phyloP scores from a whole-genome alignment of 352 stramenopile species.

The Plasmopara viticola region DNA sequence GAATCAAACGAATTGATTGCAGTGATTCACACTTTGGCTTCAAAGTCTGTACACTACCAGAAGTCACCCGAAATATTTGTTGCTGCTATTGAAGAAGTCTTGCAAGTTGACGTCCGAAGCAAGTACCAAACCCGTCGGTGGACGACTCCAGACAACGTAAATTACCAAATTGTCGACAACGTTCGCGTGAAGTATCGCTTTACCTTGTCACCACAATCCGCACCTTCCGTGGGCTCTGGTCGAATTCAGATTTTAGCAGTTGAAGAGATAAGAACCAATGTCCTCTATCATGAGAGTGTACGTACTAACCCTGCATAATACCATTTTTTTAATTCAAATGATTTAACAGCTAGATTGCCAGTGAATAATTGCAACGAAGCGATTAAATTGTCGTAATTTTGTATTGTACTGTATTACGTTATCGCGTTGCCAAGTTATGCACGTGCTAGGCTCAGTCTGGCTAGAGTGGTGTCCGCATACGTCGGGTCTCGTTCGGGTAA shows the following conservation, averaged over 20 bases:
- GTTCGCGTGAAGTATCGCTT: slow-evolving; percentile 45
- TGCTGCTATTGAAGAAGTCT: slow-evolving; percentile 51
- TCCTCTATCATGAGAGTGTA: not conserved
- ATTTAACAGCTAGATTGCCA: no score
- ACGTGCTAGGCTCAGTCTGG: no score
- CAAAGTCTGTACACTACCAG: slow-evolving; percentile 41
- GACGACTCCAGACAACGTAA: slow-evolving; percentile 28
- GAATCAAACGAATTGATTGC: slow-evolving; percentile 17
- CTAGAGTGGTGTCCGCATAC: no score
- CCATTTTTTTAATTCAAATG: no score
- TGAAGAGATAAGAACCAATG: slow-evolving; percentile 12
- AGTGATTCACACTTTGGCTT: slow-evolving; percentile 29
- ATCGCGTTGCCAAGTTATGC: no score
- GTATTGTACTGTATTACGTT: no score
- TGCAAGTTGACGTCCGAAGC: slow-evolving; percentile 70
- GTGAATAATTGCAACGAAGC: no score
- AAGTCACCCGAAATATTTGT: slow-evolving; percentile 25
- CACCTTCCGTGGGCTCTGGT: slow-evolving; percentile 6
- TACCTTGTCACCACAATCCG: slow-evolving; percentile 9
- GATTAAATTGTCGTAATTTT: no score
- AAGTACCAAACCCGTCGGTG: slow-evolving; percentile 63
- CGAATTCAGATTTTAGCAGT: slow-evolving; percentile 30
- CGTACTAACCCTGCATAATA: not conserved
- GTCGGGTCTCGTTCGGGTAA: no score
- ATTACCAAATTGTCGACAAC: slow-evolving; percentile 55